A percentile compares a stretch with the other conserved stretches of the same genome.
These are phyloP conservation scores for Melaleuca quinquenervia DNA, from an alignment of 345 rosid species.

Conservation along the genomic window DNA sequence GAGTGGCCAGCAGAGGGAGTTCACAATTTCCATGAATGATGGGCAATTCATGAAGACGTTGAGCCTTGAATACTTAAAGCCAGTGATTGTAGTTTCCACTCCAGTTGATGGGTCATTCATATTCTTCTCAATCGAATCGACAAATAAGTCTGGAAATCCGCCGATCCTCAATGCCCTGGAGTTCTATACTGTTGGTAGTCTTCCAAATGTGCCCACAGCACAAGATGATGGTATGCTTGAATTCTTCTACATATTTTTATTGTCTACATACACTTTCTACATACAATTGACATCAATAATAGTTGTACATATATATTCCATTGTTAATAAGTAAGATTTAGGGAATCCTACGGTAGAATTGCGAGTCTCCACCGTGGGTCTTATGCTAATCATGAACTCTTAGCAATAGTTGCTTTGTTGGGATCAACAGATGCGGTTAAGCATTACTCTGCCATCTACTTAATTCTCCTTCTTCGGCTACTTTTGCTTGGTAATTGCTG, in stretches of 20 bases:
- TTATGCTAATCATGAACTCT: background rate
- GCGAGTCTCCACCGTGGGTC: background rate
- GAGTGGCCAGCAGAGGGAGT: background rate
- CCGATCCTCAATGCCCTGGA: constrained; percentile 31
- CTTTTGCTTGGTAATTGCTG: background rate
- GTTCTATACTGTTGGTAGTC: background rate
- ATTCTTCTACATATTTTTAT: background rate
- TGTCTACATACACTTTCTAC: background rate
- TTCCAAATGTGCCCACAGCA: background rate
- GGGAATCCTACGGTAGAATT: background rate
- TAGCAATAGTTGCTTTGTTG: background rate
- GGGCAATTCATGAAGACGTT: background rate
- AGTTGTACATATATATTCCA: background rate
- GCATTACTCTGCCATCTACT: background rate
- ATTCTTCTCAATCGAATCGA: background rate
- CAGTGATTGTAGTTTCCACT: background rate
- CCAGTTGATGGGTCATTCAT: background rate
- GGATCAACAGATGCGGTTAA: background rate
- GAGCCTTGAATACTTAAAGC: background rate
- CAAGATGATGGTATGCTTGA: background rate
- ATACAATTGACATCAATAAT: background rate
- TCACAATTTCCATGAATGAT: background rate
- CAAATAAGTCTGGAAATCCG: background rate
- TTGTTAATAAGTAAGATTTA: background rate
- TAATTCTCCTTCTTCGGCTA: background rate